Conservation (phyloP, 768 basidiomycete species). For the Suillus alpinus region DNA sequence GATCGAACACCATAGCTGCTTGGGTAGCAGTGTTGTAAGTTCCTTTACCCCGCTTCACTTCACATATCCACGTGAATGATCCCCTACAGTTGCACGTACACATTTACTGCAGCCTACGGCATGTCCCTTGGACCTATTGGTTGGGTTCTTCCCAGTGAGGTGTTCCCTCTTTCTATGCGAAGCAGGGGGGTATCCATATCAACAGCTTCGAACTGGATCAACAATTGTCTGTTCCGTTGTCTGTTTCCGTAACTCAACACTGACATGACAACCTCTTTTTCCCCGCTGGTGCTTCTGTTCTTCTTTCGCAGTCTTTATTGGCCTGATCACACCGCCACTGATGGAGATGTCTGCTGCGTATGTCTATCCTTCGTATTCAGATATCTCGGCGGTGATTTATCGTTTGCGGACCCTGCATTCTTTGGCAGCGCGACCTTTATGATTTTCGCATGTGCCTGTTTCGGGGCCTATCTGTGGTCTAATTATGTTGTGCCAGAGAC, state of each 20-base stretch:
- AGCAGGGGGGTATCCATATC: constrained; percentile 81
- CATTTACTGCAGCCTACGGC: constrained; percentile 77
- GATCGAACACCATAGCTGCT: constrained; percentile 51
- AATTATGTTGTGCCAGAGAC: constrained; percentile 73
- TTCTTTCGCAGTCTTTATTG: constrained; percentile 59
- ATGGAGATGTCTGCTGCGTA: constrained; percentile 61
- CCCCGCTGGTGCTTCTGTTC: background rate
- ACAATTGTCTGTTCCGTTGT: constrained; percentile 56
- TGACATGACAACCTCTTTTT: background rate
- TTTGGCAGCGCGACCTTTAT: constrained; percentile 60
- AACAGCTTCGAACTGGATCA: constrained; percentile 84
- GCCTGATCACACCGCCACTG: constrained; percentile 66
- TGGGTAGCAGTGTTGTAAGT: constrained; percentile 69
- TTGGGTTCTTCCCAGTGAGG: constrained; percentile 83
- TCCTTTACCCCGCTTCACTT: background rate
- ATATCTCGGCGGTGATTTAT: constrained; percentile 2
- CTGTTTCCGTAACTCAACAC: background rate
- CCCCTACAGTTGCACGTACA: constrained; percentile 56
- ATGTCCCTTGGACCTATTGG: constrained; percentile 76
- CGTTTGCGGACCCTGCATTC: background rate
- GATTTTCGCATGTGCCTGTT: constrained; percentile 62
- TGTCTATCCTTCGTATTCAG: constrained; percentile 13
- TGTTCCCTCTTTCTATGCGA: constrained; percentile 76
- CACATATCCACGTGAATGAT: background rate
- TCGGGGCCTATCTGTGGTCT: constrained; percentile 68